Base-by-base conservation (phyloP, 2,329 filamentous ascomycete genomes). In the Xylaria hypoxylon region DNA sequence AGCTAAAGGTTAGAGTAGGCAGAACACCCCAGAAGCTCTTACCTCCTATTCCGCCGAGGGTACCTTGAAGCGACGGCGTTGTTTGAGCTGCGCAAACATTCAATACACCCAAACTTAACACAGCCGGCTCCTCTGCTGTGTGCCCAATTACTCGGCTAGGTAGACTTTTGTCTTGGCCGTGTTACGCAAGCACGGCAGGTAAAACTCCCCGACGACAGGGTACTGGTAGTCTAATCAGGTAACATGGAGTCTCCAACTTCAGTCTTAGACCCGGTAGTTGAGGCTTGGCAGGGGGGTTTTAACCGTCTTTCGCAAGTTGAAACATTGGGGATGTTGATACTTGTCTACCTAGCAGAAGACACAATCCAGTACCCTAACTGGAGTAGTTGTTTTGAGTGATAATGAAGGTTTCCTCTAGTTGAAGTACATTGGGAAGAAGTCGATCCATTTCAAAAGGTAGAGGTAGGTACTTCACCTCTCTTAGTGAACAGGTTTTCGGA, bases 251-350 rank as follows among this genome's bases (percentile, higher is more conserved):
- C 10, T 48, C 55, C 31, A 31, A 48, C n/a, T 24, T 33, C 35
- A 50, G 22, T 22, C 47, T 33, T 48, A 19, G 59, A 45, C 35
- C 55, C 44, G 59, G 55, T 19, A 58, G 48, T 33, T 47, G 42
- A 45, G 28, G 38, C 64, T 67, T 55, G 59, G 64, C 64, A 66
- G 38, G 53, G 52, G 64, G 11, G 24, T 19, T 58, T 11, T 19
- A 45, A n/a, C 19, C 28, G 26, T 40, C 26, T 24, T 24, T 42
- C 42, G 8, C 15, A 5, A 38, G 40, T 53, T 53, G 48, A 61
- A 38, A 53, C 48, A 26, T n/a, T 15, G 26, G 47, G 28, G 13
- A 26, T 8, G 13, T 47, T 33, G 13, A 5, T 13, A 24, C 26
- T 5, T n/a, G 7, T 17, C 31, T 33, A 10, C 11, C 31, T 33